Evolutionary conservation across 331 rosid species (phyloP), one percentile per base, ranked within the genome.

Genomic region (Phaseolus coccineus): DNA sequence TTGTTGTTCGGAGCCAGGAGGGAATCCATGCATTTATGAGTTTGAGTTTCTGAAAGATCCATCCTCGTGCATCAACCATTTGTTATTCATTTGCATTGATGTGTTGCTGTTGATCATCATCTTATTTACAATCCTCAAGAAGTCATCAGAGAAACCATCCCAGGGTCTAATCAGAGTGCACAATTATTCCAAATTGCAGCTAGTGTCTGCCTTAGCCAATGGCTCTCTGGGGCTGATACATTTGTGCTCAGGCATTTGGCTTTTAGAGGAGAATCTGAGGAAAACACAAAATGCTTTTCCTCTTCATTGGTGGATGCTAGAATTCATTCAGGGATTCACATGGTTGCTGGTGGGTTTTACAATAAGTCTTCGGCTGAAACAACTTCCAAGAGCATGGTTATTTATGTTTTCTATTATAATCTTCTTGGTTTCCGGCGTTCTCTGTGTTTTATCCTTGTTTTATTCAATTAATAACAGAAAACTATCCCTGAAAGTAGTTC

Each of bases 311-410:
- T 92, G 97, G 96, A 42, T 87, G 15, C 73, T 75, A 46, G 78
- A 77, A 50, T 50, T 85, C 61, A 70, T 81, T 76, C 97, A 90
- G 68, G 97, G 97, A 15, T 57, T 86, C 37, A 85, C 86, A 47
- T 92, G 96, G 97, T 57, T 88, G 74, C 69, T 68, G 16, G 88
- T 90, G 47, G 82, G 89, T 35, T 84, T 87, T 13, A 71, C 86
- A 4, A 27, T 58, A 63, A 92, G 89, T 66, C 78, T 88, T 28
- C 48, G 67, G 51, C 68, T 79, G n/a, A 87, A 66, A 71, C 83
- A 76, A 35, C 86, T 87, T 70, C 77, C 91, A 39, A 85, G 76
- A 77, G 12, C 76, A 40, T 82, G 87, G 40, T 50, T 84, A 24
- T 51, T 74, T 55, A 68, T 89, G 22, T 71, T 71, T 15, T 74